Evolutionary conservation across 768 basidiomycete genomes (phyloP).

Genomic region (Leccinum uliginosum): DNA sequence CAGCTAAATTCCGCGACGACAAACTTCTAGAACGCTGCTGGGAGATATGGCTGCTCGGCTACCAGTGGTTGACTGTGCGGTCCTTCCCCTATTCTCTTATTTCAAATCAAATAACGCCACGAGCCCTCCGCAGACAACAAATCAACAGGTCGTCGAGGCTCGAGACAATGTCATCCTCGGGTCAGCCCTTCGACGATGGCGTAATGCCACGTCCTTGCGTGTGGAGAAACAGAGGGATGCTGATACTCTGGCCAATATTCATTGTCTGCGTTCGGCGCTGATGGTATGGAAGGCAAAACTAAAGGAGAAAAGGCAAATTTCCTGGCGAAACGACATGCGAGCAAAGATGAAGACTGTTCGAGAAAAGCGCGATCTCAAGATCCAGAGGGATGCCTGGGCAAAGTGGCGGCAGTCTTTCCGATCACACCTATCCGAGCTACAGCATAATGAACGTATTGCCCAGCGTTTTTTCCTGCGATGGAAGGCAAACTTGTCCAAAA

Average conservation of each 20-base stretch:
- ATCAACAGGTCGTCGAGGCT: constrained; percentile 64
- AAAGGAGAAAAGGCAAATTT: constrained; percentile 50
- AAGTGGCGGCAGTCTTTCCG: constrained; percentile 62
- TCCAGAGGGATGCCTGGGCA: constrained; percentile 56
- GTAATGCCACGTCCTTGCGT: constrained; percentile 34
- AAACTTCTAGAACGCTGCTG: constrained; percentile 65
- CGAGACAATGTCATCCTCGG: constrained; percentile 63
- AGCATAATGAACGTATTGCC: constrained; percentile 43
- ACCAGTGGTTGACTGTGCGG: constrained; percentile 71
- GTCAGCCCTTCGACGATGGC: constrained; percentile 59
- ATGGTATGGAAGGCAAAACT: constrained; percentile 51
- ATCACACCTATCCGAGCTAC: constrained; percentile 48
- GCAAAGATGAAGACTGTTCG: constrained; percentile 60
- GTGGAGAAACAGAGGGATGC: constrained; percentile 41
- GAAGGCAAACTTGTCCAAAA: constrained; percentile 40
- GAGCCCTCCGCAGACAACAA: constrained; percentile 52
- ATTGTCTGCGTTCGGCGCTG: constrained; percentile 41
- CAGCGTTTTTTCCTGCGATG: constrained; percentile 47
- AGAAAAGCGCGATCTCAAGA: constrained; percentile 48
- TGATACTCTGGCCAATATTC: constrained; percentile 39
- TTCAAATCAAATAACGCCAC: constrained; percentile 13
- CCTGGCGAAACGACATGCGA: constrained; percentile 71
- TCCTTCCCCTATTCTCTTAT: constrained; percentile 9
- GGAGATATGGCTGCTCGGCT: constrained; percentile 70
- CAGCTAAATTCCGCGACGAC: constrained; percentile 63